Conservation (phyloP, 805 yeast genomes). For the Candida montana region DNA sequence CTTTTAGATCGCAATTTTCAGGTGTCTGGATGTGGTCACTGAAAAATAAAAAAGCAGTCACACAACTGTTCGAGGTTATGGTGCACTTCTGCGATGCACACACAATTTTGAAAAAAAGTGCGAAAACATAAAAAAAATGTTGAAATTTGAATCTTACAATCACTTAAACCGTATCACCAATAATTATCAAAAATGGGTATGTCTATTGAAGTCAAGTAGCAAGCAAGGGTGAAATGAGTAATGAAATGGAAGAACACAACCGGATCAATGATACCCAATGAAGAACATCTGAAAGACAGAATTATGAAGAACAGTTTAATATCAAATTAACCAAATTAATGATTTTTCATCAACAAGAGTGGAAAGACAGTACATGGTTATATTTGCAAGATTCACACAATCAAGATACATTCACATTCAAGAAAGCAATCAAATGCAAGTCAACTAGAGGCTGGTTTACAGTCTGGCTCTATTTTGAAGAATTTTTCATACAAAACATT, state of each 20-base stretch:
- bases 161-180: slow-evolving; percentile 15
- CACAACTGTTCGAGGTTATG: slow-evolving; percentile 10
- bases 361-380: too few relatives aligned
- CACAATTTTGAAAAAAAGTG: slow-evolving; percentile 1
- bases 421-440: too few relatives aligned
- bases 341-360: too few relatives aligned
- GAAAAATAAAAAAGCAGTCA: slow-evolving; percentile 10
- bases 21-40: slow-evolving; percentile 17
- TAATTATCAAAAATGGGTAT: slow-evolving; percentile 28
- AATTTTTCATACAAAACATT: too few relatives aligned
- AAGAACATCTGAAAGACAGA: neutral
- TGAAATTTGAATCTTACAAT: slow-evolving; percentile 6
- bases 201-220: slow-evolving; percentile 7
- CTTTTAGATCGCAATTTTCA: neutral
- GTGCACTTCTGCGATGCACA: slow-evolving; percentile 13
- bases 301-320: too few relatives aligned
- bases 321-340: too few relatives aligned
- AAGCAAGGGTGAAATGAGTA: neutral
- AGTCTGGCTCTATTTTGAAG: too few relatives aligned
- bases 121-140: slow-evolving; percentile 8
- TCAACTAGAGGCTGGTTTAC: too few relatives aligned
- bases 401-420: too few relatives aligned
- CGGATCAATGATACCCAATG: neutral
- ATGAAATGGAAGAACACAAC: neutral
- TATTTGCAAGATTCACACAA: too few relatives aligned